Conservation (phyloP, 805 yeast species). For the Pichia exigua region DNA sequence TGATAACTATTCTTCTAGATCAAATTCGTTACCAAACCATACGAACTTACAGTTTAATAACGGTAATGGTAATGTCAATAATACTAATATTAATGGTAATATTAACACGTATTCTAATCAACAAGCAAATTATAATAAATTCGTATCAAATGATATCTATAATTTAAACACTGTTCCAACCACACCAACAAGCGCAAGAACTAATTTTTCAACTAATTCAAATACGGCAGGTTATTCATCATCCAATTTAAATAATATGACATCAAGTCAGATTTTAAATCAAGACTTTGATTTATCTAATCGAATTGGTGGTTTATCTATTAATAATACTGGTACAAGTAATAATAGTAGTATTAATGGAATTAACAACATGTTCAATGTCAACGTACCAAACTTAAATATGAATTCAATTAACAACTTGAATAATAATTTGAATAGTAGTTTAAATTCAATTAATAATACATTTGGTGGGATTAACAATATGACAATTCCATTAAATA, state of each 20-base stretch:
- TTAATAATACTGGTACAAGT: constrained; percentile 9
- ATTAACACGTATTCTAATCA: background rate
- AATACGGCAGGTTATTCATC: background rate
- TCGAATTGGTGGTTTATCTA: constrained; percentile 16
- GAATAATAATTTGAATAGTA: background rate
- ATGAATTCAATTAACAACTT: background rate
- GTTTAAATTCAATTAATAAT: background rate
- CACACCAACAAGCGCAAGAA: background rate
- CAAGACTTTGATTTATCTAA: constrained; percentile 12
- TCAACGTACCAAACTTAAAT: background rate
- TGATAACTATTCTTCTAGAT: constrained; percentile 7
- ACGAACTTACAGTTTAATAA: constrained; percentile 2
- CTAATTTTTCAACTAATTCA: constrained; percentile 2
- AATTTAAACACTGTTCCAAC: background rate
- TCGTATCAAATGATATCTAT: background rate
- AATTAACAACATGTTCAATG: background rate
- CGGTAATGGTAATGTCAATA: background rate
- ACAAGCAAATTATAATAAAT: background rate
- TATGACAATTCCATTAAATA: background rate
- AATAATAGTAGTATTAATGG: constrained; percentile 1
- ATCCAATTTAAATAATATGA: background rate
- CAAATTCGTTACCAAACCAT: constrained; percentile 10
- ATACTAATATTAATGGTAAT: background rate
- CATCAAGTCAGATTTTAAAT: constrained; percentile 2
- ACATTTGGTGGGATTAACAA: background rate